Evolutionary conservation across 75 land plant genomes (phyloP).

Genomic region (Larix kaempferi): DNA sequence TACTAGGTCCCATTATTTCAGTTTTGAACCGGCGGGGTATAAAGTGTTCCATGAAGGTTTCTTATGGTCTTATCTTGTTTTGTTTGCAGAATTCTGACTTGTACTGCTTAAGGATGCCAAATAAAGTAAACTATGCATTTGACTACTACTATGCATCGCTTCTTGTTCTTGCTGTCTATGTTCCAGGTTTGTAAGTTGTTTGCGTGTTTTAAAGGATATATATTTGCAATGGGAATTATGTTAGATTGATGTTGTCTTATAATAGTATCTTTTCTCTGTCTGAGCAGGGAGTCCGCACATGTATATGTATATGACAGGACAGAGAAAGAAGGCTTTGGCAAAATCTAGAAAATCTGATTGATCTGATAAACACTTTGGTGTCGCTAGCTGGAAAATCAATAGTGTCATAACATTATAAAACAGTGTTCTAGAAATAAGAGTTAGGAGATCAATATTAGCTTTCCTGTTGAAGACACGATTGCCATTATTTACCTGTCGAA

Average conservation of each 20-base stretch:
- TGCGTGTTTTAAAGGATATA: no score
- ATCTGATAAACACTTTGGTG: background rate
- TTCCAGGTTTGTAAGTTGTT: slow-evolving; percentile 45
- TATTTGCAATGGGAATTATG: no score
- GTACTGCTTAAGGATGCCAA: slow-evolving; percentile 86
- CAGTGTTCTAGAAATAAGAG: background rate
- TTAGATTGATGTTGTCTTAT: no score
- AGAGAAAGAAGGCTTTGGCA: background rate
- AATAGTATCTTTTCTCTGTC: background rate
- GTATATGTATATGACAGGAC: background rate
- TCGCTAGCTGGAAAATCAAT: background rate
- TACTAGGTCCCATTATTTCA: background rate
- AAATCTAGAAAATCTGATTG: background rate
- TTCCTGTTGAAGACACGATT: no score
- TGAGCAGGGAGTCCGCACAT: background rate
- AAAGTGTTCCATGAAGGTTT: background rate
- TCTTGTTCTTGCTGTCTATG: slow-evolving; percentile 54
- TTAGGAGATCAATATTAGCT: background rate
- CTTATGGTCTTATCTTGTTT: slow-evolving; percentile 2
- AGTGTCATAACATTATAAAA: background rate
- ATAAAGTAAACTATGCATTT: slow-evolving; percentile 87
- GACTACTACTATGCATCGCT: slow-evolving; percentile 77
- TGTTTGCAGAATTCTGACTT: slow-evolving; percentile 57
- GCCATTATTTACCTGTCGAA: no score
- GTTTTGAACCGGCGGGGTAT: background rate